Base-by-base conservation (phyloP, 164 flowering plant genomes). In the Chimonanthus praecox region DNA sequence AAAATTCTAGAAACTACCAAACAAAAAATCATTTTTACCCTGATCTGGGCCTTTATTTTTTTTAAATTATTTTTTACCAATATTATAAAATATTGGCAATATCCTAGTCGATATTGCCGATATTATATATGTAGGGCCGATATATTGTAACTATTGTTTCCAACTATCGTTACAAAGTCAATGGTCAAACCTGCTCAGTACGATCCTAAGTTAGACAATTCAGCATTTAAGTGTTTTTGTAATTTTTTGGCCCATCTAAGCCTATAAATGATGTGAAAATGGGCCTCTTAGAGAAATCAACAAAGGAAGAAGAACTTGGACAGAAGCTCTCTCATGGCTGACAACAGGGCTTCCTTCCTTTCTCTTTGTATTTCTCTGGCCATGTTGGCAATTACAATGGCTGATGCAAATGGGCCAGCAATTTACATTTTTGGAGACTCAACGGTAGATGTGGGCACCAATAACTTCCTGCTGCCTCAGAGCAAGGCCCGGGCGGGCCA, bases 371-470 rank as follows among this genome's bases (percentile, higher is more conserved):
- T 79, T n/a, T 65, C 60, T 33, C 49, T 81, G 9, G 76, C 76
- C 71, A 58, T 66, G 21, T 66, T 49, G 2, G 70, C 64, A 10
- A 10, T 7, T 74, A 10, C 66, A 46, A 58, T 48, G 50, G 77
- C 74, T 3, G 73, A 64, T 4, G 83, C 80, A 7, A 33, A 64
- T 2, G 66, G 72, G 4, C 84, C 86, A 0, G 76, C 84, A 3
- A 64, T 84, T 18, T 89, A 84, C 77, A 72, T 87, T 49, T 73
- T 87, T 0, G 92, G 92, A 2, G 92, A 88, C 70, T 87, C 90
- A 2, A 88, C 89, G 0, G 85, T 82, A 5, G 92, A 87, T 70
- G 87, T 86, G 10, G 92, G 89, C 46, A 87, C 88, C 49, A 87
- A 89, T 65, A 82, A 73, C 75, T 74, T 68, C 75, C 18, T 88